A percentile compares a stretch with the other conserved stretches of the same genome.
These are phyloP conservation scores for Alternaria incomplexa DNA, from an alignment of 2,329 filamentous ascomycete species.

Conservation along the genomic window DNA sequence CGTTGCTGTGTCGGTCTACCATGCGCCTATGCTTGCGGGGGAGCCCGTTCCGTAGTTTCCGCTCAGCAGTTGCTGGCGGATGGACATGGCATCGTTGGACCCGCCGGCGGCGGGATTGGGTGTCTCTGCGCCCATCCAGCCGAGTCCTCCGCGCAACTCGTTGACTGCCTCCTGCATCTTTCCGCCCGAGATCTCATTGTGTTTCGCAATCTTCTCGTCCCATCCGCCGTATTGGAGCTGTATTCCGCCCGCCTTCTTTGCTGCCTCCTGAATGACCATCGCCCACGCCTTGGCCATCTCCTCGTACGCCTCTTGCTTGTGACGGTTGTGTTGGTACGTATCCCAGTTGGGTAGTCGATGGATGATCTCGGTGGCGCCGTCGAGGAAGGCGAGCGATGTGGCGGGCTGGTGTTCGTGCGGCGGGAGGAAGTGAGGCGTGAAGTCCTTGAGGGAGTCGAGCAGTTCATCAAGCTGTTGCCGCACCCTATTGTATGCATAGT, in stretches of 20 bases:
- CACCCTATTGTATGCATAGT: slow-evolving; percentile 95
- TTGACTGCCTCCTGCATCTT: slow-evolving; percentile 80
- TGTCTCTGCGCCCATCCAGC: slow-evolving; percentile 71
- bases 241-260: slow-evolving; percentile 89
- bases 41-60: slow-evolving; percentile 63
- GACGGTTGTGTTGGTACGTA: slow-evolving; percentile 82
- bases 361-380: slow-evolving; percentile 87
- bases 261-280: slow-evolving; percentile 85
- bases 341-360: slow-evolving; percentile 92
- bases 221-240: slow-evolving; percentile 87
- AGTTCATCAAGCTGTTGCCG: slow-evolving; percentile 79
- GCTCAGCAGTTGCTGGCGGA: slow-evolving; percentile 58
- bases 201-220: slow-evolving; percentile 85
- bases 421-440: slow-evolving; percentile 93
- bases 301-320: slow-evolving; percentile 95
- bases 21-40: slow-evolving; percentile 62
- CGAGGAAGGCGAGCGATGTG: slow-evolving; percentile 83
- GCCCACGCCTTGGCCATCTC: slow-evolving; percentile 95
- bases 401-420: slow-evolving; percentile 86
- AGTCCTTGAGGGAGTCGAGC: slow-evolving; percentile 89
- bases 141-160: slow-evolving; percentile 74
- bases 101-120: slow-evolving; percentile 25
- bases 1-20: slow-evolving; percentile 47
- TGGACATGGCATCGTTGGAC: slow-evolving; percentile 40
- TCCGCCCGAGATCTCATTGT: slow-evolving; percentile 85